A percentile compares a stretch with the other conserved stretches of the same genome.
Evolutionary conservation across 2,329 filamentous ascomycete species (phyloP).

Genomic region (Whalleya microplaca): DNA sequence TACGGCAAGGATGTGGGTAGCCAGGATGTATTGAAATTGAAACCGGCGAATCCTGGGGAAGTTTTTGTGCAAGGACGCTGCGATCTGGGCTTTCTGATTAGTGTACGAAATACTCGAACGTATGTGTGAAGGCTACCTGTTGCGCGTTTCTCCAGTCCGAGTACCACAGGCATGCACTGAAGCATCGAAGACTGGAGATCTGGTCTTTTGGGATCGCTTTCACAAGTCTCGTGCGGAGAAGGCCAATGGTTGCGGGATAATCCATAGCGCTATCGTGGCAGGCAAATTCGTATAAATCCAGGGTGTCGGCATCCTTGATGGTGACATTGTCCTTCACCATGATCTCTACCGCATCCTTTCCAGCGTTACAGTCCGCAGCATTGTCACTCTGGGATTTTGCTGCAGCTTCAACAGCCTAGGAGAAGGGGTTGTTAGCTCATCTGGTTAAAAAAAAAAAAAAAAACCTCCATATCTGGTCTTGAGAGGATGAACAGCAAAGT

Average conservation of each 20-base stretch:
- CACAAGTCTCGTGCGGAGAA: constrained; percentile 53
- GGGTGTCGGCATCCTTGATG: constrained; percentile 52
- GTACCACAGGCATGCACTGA: constrained; percentile 57
- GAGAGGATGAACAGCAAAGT: background rate
- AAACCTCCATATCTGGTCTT: background rate
- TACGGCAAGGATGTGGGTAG: constrained; percentile 58
- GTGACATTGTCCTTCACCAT: constrained; percentile 50
- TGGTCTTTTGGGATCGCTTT: constrained; percentile 57
- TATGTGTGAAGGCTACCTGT: constrained; percentile 46
- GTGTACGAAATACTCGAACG: background rate
- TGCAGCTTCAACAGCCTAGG: constrained; percentile 42
- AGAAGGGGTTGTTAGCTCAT: constrained; percentile 11
- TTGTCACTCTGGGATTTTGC: constrained; percentile 58
- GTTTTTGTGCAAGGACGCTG: constrained; percentile 55
- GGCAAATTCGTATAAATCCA: constrained; percentile 61
- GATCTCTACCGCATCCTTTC: constrained; percentile 48
- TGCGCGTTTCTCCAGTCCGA: constrained; percentile 62
- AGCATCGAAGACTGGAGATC: constrained; percentile 45
- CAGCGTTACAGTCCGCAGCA: constrained; percentile 48
- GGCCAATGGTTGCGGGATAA: constrained; percentile 53
- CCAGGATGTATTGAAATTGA: constrained; percentile 59
- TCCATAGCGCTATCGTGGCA: constrained; percentile 46
- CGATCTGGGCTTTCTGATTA: constrained; percentile 47
- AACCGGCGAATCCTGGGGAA: constrained; percentile 52
- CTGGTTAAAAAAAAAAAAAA: background rate